A percentile compares a stretch with the other conserved stretches of the same genome.
Conservation (phyloP, 257 asterid species). For the Jasminum sambac region DNA sequence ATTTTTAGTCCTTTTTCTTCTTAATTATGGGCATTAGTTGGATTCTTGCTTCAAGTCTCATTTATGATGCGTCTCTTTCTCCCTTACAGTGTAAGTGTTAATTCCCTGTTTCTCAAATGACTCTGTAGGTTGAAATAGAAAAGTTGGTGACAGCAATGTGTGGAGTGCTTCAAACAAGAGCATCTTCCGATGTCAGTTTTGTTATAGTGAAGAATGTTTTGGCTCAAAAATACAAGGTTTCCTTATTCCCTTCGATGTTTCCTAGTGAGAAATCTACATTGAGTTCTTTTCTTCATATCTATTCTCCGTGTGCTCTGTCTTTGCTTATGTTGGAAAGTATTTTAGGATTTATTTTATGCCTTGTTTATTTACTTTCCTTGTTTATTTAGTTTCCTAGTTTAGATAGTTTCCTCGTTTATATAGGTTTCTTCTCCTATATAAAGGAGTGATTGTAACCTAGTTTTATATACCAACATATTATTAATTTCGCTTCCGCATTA, state of each 20-base stretch:
- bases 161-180: conserved; percentile 64
- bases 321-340: too few species aligned
- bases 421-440: too few species aligned
- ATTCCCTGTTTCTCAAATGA: conserved; percentile 28
- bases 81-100: conserved; percentile 10
- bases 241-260: conserved; percentile 20
- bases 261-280: not conserved
- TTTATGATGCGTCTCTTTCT: not conserved
- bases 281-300: not conserved
- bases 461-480: too few species aligned
- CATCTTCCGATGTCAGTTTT: conserved; percentile 82
- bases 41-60: conserved; percentile 2
- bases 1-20: conserved; percentile 8
- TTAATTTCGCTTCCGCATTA: too few species aligned
- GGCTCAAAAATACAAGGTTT: conserved; percentile 83
- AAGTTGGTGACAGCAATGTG: conserved; percentile 90
- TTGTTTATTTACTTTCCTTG: too few species aligned
- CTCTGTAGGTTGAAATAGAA: conserved; percentile 62
- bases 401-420: too few species aligned
- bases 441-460: too few species aligned
- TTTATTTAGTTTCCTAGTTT: too few species aligned
- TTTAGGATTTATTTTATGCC: too few species aligned
- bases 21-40: not conserved
- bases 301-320: conserved; percentile 4
- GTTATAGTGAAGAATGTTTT: conserved; percentile 86